Base-by-base conservation (phyloP, 2,329 filamentous ascomycete species). In the Penicillium sp. region DNA sequence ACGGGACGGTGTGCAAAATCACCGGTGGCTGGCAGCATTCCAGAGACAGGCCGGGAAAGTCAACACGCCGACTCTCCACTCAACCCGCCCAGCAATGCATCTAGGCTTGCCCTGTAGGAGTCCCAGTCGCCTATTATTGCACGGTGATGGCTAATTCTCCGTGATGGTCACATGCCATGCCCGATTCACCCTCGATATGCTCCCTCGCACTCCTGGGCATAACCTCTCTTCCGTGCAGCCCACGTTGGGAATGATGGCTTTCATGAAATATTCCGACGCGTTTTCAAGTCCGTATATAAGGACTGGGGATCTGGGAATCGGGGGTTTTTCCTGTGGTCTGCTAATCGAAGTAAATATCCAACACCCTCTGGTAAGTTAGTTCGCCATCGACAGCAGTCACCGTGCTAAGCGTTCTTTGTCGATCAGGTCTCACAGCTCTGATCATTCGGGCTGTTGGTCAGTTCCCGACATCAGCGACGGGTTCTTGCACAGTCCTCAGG, bases 21-120 rank as follows among this genome's bases (percentile, higher is more conserved):
- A 35, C 28, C 46, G 14, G 55, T 56, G 55, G 57, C 50, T 56
- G 55, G 53, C 44, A 53, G 46, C 58, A 60, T 61, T 61, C 58
- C 45, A 52, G 20, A 38, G 44, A 48, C 41, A 46, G 44, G 46
- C 48, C 7, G 41, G 51, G 28, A 14, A 8, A 27, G n/a, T 28
- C 30, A 40, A 44, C 31, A 44, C 38, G n/a, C 28, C 40, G 36
- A 41, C 13, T 25, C 11, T n/a, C 39, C 39, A 24, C 24, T 41
- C 39, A n/a, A 41, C 13, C 16, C 22, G n/a, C 20, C 39, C 20
- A 41, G 14, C 20, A 8, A 27, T 13, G 24, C 39, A 41, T 25
- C 39, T 16, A 14, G 13, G 22, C 22, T 27, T 5, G 39, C 39
- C 39, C 22, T 42, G 9, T 9, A 42, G 13, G 27, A 27, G 22